A percentile compares a stretch with the other conserved stretches of the same genome.
Evolutionary conservation across 2,329 filamentous ascomycete species (phyloP).

Genomic region (Corinectria fuckeliana): DNA sequence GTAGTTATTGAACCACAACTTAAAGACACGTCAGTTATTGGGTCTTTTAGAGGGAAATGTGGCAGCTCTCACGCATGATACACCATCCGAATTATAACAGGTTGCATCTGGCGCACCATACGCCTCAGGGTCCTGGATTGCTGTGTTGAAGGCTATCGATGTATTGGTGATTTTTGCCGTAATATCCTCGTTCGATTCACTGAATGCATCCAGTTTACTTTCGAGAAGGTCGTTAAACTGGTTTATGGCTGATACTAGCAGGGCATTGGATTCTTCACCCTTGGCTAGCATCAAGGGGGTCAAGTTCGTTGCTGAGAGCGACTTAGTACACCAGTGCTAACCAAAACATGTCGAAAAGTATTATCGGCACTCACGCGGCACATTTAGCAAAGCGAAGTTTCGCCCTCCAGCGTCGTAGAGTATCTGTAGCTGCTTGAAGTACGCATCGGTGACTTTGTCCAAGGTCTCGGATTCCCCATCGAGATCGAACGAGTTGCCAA

Average conservation of each 20-base stretch:
- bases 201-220: slow-evolving; percentile 41
- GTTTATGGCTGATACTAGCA: slow-evolving; percentile 44
- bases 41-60: fast-evolving
- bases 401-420: slow-evolving; percentile 61
- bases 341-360: fast-evolving
- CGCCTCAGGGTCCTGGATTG: slow-evolving; percentile 47
- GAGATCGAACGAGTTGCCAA: slow-evolving; percentile 55
- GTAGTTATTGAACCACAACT: slow-evolving; percentile 54
- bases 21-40: neutral
- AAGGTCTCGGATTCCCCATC: slow-evolving; percentile 44
- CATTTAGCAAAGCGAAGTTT: slow-evolving; percentile 65
- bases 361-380: slow-evolving; percentile 50
- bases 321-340: neutral
- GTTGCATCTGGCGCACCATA: slow-evolving; percentile 52
- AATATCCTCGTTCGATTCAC: slow-evolving; percentile 42
- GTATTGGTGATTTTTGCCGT: slow-evolving; percentile 50
- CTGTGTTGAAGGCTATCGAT: slow-evolving; percentile 48
- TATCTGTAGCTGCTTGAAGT: slow-evolving; percentile 48
- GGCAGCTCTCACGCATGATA: slow-evolving; percentile 43
- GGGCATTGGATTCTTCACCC: slow-evolving; percentile 30
- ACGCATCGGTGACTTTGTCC: slow-evolving; percentile 50
- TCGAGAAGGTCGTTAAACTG: slow-evolving; percentile 47
- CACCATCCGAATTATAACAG: slow-evolving; percentile 50
- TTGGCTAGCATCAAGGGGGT: slow-evolving; percentile 44
- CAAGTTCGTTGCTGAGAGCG: slow-evolving; percentile 46